phyloP scores from a whole-genome alignment of 116 monocot genomes.

The Zostera marina region DNA sequence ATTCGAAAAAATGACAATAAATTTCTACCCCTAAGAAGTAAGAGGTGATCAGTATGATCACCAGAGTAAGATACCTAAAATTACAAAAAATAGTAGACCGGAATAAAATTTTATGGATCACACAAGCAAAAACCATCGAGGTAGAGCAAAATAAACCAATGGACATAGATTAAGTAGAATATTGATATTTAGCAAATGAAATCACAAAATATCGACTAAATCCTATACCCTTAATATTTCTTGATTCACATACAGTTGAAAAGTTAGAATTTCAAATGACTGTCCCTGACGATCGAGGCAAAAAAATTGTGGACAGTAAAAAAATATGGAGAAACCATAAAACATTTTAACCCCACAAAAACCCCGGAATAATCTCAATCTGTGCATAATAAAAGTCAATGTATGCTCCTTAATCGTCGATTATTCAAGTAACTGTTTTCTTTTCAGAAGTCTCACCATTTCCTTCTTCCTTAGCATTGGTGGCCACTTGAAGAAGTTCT shows the following conservation, averaged over 20 bases:
- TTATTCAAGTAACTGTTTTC: constrained; percentile 16
- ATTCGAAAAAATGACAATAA: no score
- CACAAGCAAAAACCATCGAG: no score
- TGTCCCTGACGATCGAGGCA: constrained; percentile 5
- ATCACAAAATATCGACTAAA: background rate
- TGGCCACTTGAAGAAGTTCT: constrained; percentile 74
- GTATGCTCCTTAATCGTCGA: constrained; percentile 6
- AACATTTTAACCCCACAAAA: constrained; percentile 7
- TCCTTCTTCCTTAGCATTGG: constrained; percentile 22
- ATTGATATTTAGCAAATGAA: background rate
- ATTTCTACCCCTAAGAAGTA: no score
- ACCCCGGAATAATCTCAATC: constrained; percentile 7
- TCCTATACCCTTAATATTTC: background rate
- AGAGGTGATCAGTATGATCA: no score
- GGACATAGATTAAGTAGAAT: background rate
- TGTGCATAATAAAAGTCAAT: constrained; percentile 7
- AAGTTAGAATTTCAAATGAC: constrained; percentile 6
- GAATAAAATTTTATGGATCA: no score
- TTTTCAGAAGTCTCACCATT: constrained; percentile 12
- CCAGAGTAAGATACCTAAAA: no score
- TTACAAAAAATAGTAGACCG: no score
- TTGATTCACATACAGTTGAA: constrained; percentile 3
- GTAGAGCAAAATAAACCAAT: no score
- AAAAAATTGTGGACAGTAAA: constrained; percentile 5
- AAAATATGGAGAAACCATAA: constrained; percentile 10